phyloP scores from a whole-genome alignment of 768 basidiomycete genomes.

The Tephrocybe sp. region DNA sequence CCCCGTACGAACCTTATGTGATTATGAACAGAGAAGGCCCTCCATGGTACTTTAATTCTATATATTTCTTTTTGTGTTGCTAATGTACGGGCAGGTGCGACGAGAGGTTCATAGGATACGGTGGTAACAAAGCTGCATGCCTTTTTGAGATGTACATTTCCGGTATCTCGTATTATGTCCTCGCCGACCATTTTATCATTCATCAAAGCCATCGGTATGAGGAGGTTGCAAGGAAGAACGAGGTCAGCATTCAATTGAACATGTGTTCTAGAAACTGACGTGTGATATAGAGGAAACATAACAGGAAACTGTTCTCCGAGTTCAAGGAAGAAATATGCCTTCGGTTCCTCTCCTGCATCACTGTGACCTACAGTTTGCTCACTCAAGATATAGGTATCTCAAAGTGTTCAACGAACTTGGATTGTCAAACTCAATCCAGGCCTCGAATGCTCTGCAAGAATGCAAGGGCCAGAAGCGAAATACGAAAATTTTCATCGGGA shows the following conservation, averaged over 20 bases:
- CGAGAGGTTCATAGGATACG: constrained; percentile 88
- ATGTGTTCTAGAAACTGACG: neutral
- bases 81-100: constrained; percentile 64
- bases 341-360: constrained; percentile 34
- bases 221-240: constrained; percentile 66
- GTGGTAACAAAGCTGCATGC: constrained; percentile 91
- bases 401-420: constrained; percentile 53
- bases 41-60: constrained; percentile 53
- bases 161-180: constrained; percentile 79
- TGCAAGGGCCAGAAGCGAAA: constrained; percentile 63
- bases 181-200: constrained; percentile 84
- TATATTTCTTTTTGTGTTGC: neutral
- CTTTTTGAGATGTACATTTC: constrained; percentile 89
- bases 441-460: constrained; percentile 54
- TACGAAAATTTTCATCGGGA: constrained; percentile 39
- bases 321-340: constrained; percentile 78
- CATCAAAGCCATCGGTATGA: constrained; percentile 86
- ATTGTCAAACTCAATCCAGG: constrained; percentile 45
- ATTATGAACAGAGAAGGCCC: constrained; percentile 75
- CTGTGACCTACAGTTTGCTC: neutral
- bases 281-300: constrained; percentile 57
- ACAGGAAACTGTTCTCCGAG: constrained; percentile 73
- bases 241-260: constrained; percentile 39
- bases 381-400: constrained; percentile 47
- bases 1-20: constrained; percentile 87